phyloP scores from a whole-genome alignment of 2,329 filamentous ascomycete genomes.

The Fusarium luffae region DNA sequence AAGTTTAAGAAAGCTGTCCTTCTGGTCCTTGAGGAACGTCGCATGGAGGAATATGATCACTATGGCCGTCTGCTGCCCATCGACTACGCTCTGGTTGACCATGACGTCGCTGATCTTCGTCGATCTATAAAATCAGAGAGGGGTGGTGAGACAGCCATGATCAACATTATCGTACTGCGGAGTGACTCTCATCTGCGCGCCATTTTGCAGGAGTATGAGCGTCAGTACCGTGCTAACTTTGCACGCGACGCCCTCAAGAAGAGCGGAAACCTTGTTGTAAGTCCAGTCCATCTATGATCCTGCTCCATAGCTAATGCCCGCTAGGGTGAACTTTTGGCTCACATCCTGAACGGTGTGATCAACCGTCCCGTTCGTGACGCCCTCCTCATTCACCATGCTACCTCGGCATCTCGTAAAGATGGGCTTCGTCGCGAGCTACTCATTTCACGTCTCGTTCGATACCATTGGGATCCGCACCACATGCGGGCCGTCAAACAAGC shows the following conservation, averaged over 20 bases:
- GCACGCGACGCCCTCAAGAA: slow-evolving; percentile 87
- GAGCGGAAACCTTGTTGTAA: slow-evolving; percentile 90
- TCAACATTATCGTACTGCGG: slow-evolving; percentile 82
- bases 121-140: slow-evolving; percentile 75
- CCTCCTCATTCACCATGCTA: slow-evolving; percentile 88
- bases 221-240: slow-evolving; percentile 80
- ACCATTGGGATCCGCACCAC: slow-evolving; percentile 92
- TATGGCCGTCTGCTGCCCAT: slow-evolving; percentile 67
- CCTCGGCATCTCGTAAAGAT: slow-evolving; percentile 78
- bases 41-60: slow-evolving; percentile 83
- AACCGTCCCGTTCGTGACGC: slow-evolving; percentile 95
- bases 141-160: slow-evolving; percentile 89
- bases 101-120: slow-evolving; percentile 79
- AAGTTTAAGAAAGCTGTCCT: slow-evolving; percentile 94
- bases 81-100: slow-evolving; percentile 70
- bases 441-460: slow-evolving; percentile 85
- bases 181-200: slow-evolving; percentile 86
- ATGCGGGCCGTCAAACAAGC: slow-evolving; percentile 82
- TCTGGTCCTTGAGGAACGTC: slow-evolving; percentile 80
- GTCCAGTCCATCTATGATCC: slow-evolving; percentile 52
- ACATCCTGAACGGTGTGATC: slow-evolving; percentile 96
- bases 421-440: slow-evolving; percentile 83
- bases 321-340: slow-evolving; percentile 91
- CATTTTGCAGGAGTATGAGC: slow-evolving; percentile 81
- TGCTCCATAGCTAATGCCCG: slow-evolving; percentile 8